phyloP scores from a whole-genome alignment of 2,329 filamentous ascomycete genomes.

The Ophiostoma quercus region DNA sequence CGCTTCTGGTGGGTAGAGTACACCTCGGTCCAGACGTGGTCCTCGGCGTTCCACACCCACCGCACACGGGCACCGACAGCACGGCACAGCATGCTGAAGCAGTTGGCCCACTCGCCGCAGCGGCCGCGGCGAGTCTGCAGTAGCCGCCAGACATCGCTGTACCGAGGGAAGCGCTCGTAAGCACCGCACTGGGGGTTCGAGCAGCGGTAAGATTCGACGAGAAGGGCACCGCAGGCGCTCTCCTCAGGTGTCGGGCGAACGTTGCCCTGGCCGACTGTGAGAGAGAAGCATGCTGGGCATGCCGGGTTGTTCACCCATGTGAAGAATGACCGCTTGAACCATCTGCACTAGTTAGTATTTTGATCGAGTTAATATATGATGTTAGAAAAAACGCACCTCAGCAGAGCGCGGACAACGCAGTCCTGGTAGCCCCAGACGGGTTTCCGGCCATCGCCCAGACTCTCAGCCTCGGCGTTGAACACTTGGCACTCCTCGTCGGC shows the following conservation, averaged over 20 bases:
- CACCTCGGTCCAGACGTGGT: slow-evolving; percentile 96
- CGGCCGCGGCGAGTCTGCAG: slow-evolving; percentile 81
- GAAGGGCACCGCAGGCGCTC: slow-evolving; percentile 75
- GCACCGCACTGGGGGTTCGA: slow-evolving; percentile 67
- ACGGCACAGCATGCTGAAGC: slow-evolving; percentile 96
- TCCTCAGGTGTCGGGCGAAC: slow-evolving; percentile 84
- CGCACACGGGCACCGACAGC: slow-evolving; percentile 85
- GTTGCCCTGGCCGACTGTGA: slow-evolving; percentile 77
- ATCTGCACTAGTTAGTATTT: slow-evolving; percentile 47
- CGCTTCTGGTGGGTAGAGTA: slow-evolving; percentile 89
- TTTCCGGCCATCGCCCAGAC: slow-evolving; percentile 71
- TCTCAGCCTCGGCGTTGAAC: slow-evolving; percentile 79
- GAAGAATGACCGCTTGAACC: slow-evolving; percentile 96
- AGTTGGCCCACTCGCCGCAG: slow-evolving; percentile 95
- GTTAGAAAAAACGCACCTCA: slow-evolving; percentile 57
- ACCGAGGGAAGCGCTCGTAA: slow-evolving; percentile 82
- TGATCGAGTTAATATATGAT: not conserved
- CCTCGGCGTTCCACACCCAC: slow-evolving; percentile 98
- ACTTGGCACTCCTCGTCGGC: slow-evolving; percentile 92
- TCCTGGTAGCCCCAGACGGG: slow-evolving; percentile 97
- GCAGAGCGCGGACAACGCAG: slow-evolving; percentile 81
- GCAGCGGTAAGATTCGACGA: slow-evolving; percentile 88
- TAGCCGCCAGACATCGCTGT: slow-evolving; percentile 90
- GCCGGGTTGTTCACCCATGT: slow-evolving; percentile 94
- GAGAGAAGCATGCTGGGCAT: slow-evolving; percentile 74